Base-by-base conservation (phyloP, 2,329 filamentous ascomycete genomes). In the Stagonosporopsis vannaccii region DNA sequence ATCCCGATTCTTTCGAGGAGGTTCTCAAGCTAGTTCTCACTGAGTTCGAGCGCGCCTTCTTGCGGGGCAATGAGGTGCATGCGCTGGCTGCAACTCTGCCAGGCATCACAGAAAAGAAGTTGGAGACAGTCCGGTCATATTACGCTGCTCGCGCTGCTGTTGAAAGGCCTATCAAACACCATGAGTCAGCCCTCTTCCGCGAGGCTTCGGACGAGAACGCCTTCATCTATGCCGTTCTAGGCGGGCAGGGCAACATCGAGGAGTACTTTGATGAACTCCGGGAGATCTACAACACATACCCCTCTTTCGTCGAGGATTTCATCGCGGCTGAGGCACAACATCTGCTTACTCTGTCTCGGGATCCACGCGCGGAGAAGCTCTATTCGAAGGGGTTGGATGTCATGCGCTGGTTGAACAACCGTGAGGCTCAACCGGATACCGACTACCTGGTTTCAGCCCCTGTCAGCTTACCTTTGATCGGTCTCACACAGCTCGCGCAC, bases 181-280 rank as follows among this genome's bases (percentile, higher is more conserved):
- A 99, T 76, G 91, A 97, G 75, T 98, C 96, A 36, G 96, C 95
- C 32, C 85, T 99, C 42, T 86, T 97, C 73, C 87, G 95, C 66
- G 94, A 95, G 46, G 92, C 92, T 9, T 88, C 90, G 42, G 93
- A 97, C 61, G 89, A 87, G 60, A 87, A 88, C 52, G 93, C 93
- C 51, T 89, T 87, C 68, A 86, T 99, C 58, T 99, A 97, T 81
- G 93, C 89, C 63, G 92, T 99, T 60, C 97, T 98, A 66, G 95
- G 95, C 58, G 95, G 95, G 6, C 95, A 99, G 77, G 95, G 95
- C 68, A 99, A 99, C 78, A 98, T 99, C 62, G 94, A 99, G 79
- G 96, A 99, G 80, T 99, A 99, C 80, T 99, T 99, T 71, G 94
- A 99, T 67, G 95, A 99, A 81, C 85, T 99, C 60, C 88, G 95